Evolutionary conservation across 148 eudicot genomes (phyloP).

Genomic region (Chenopodium berlandieri): DNA sequence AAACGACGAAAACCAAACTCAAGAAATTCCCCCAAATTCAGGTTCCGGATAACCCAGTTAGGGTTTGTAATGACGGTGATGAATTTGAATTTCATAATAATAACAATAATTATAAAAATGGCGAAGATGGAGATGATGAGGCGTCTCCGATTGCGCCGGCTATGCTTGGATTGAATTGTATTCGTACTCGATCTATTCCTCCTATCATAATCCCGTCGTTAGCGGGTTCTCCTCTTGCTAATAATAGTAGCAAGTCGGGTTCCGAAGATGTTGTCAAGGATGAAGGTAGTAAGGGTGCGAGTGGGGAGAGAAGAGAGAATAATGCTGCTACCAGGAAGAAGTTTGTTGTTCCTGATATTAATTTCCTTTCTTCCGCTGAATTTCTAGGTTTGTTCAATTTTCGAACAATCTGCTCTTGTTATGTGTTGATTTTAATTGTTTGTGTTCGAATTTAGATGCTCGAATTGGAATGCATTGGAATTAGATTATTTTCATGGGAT

Average conservation of each 20-base stretch:
- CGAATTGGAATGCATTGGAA: neutral
- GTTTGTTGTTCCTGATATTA: constrained; percentile 35
- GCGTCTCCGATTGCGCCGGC: constrained; percentile 50
- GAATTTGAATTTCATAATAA: constrained; percentile 16
- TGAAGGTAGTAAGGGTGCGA: constrained; percentile 1
- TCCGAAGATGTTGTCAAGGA: neutral
- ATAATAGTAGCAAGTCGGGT: neutral
- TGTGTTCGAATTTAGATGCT: neutral
- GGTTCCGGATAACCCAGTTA: neutral
- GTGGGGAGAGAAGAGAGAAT: constrained; percentile 28
- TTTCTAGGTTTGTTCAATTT: constrained; percentile 42
- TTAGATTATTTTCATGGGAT: too few species aligned
- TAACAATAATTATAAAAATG: neutral
- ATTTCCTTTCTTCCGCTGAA: constrained; percentile 31
- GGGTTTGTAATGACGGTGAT: neutral
- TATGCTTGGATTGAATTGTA: constrained; percentile 58
- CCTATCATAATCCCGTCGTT: constrained; percentile 34
- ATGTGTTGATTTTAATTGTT: neutral
- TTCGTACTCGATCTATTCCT: constrained; percentile 60
- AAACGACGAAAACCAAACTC: constrained; percentile 35
- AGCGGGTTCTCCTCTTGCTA: constrained; percentile 23
- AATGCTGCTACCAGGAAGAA: constrained; percentile 26
- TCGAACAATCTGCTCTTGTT: neutral
- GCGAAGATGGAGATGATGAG: constrained; percentile 23
- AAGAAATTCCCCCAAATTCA: constrained; percentile 52